These are phyloP conservation scores for Pinus albicaulis DNA, from an alignment of 75 land plant species.

Conservation along the genomic window DNA sequence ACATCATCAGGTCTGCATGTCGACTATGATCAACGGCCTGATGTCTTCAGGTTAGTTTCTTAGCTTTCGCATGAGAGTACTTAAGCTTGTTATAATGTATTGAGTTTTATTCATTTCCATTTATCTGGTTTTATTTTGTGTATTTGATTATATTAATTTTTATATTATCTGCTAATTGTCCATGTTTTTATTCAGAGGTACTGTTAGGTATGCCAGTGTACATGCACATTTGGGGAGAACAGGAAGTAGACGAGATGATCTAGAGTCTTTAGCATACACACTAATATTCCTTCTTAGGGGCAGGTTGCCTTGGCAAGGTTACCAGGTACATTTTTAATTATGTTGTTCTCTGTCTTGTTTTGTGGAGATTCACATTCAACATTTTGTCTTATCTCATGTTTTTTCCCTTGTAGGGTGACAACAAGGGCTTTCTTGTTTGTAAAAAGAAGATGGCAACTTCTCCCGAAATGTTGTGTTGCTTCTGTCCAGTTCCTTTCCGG, in stretches of 20 bases:
- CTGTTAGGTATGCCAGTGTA: constrained; percentile 96
- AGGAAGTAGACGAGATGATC: constrained; percentile 94
- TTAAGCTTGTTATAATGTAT: neutral
- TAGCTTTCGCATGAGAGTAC: neutral
- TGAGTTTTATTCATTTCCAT: neutral
- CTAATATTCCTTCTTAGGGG: constrained; percentile 86
- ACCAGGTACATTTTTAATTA: constrained; percentile 51
- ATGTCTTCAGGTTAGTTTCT: constrained; percentile 70
- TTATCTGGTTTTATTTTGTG: neutral
- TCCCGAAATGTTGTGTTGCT: constrained; percentile 84
- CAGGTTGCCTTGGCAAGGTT: constrained; percentile 96
- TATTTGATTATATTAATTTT: neutral
- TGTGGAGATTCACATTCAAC: neutral
- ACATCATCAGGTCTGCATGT: constrained; percentile 82
- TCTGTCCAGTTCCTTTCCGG: constrained; percentile 89
- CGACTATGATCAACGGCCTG: constrained; percentile 96
- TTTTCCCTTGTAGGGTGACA: constrained; percentile 68
- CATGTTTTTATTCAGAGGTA: constrained; percentile 61
- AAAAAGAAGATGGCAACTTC: constrained; percentile 99
- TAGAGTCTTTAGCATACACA: constrained; percentile 93
- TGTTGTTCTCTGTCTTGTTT: neutral
- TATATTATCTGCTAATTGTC: constrained; percentile 2
- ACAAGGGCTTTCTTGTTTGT: constrained; percentile 94
- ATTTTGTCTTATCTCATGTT: neutral
- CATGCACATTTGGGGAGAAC: constrained; percentile 99